A percentile compares a stretch with the other conserved stretches of the same genome.
Conservation (phyloP, 305 asterid genomes). For the Rubia occidens region DNA sequence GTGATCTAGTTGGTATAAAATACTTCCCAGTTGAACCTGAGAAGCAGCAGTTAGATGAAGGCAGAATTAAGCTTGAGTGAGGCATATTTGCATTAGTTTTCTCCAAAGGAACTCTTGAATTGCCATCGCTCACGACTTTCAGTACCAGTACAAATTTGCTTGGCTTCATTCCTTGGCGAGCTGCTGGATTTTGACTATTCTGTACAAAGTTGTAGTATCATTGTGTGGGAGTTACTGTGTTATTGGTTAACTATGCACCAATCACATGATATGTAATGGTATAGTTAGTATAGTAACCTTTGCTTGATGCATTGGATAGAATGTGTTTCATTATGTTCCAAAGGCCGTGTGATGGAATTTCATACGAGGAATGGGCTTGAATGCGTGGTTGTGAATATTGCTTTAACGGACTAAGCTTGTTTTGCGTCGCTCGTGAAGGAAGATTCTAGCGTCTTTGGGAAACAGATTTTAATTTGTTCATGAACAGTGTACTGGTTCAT, state of each 20-base stretch:
- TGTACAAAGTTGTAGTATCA: constrained; percentile 15
- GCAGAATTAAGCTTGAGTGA: constrained; percentile 40
- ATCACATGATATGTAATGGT: not conserved
- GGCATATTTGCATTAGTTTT: constrained; percentile 1
- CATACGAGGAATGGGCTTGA: not conserved
- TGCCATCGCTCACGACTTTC: not conserved
- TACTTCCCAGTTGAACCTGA: constrained; percentile 66
- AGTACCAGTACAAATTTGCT: not conserved
- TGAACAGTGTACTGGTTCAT: too few relatives aligned
- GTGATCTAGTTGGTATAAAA: constrained; percentile 56
- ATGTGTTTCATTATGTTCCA: not conserved
- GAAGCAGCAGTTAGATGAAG: constrained; percentile 49
- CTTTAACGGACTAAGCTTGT: not conserved
- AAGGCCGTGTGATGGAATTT: not conserved
- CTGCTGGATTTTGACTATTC: constrained; percentile 14
- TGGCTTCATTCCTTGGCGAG: constrained; percentile 18
- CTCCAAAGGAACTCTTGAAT: constrained; percentile 14
- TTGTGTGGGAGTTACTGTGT: not conserved
- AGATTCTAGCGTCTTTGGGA: not conserved
- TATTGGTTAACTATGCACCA: not conserved
- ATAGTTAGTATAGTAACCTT: not conserved
- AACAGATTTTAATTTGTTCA: not conserved
- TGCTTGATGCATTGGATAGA: not conserved
- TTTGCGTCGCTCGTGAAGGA: too few relatives aligned
- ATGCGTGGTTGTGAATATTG: not conserved